Evolutionary conservation across 306 rosid genomes (phyloP).

Genomic region (Inga leiocalycina): DNA sequence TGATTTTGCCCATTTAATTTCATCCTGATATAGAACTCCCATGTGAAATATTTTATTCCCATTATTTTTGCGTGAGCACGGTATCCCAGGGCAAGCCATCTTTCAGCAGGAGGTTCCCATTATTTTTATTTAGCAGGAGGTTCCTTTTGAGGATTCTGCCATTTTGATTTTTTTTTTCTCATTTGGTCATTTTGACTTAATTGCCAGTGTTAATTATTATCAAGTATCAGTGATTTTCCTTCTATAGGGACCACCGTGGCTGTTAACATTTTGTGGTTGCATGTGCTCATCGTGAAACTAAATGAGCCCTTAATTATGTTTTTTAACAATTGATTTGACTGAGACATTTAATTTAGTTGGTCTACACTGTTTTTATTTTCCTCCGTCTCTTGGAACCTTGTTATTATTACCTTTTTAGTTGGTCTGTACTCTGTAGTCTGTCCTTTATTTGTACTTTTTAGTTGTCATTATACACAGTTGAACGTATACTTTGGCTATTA

Average conservation of each 20-base stretch:
- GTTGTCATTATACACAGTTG: neutral
- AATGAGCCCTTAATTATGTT: neutral
- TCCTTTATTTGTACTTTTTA: neutral
- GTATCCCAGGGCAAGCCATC: too few relatives aligned
- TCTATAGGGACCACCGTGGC: neutral
- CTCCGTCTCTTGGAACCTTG: too few relatives aligned
- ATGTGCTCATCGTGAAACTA: neutral
- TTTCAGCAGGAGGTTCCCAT: too few relatives aligned
- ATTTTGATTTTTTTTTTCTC: neutral
- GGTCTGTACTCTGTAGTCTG: neutral
- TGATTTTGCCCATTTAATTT: neutral
- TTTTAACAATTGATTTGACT: neutral
- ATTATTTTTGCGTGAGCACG: too few relatives aligned
- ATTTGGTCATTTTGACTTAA: neutral
- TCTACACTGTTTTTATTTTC: neutral
- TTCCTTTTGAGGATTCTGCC: neutral
- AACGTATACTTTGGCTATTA: neutral
- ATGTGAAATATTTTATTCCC: neutral
- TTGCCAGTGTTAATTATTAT: neutral
- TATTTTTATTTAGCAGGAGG: neutral
- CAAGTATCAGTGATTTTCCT: neutral
- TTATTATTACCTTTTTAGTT: too few relatives aligned
- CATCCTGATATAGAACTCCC: neutral
- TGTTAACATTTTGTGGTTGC: neutral
- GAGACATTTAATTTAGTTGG: neutral